Conservation (phyloP, 2,329 filamentous ascomycete genomes). For the Juglanconis sp. region DNA sequence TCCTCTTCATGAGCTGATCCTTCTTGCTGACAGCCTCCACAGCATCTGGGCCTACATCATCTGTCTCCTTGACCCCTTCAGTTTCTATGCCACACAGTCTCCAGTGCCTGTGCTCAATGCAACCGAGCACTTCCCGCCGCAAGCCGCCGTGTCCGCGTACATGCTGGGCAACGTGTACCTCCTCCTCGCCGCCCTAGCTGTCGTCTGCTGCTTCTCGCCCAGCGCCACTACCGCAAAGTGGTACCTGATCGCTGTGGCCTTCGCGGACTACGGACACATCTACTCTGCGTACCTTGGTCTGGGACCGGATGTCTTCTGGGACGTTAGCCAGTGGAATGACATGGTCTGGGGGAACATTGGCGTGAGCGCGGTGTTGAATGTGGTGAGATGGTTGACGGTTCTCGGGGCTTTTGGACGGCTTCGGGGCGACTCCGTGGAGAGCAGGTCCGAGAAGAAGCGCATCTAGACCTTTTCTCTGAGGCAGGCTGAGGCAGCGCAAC, state of each 20-base stretch:
- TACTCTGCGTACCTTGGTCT: constrained; percentile 29
- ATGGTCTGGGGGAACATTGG: constrained; percentile 27
- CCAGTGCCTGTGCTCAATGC: constrained; percentile 20
- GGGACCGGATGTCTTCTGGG: constrained; percentile 25
- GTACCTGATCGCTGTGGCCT: constrained; percentile 27
- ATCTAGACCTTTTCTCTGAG: neutral
- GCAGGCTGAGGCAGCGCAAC: no score
- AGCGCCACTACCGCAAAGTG: constrained; percentile 22
- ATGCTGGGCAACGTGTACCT: constrained; percentile 30
- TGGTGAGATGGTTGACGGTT: constrained; percentile 25
- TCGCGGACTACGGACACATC: constrained; percentile 34
- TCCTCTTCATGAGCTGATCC: neutral
- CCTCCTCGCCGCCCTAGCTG: constrained; percentile 28
- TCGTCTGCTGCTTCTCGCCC: constrained; percentile 29
- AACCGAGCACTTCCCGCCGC: constrained; percentile 17
- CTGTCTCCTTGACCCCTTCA: constrained; percentile 23
- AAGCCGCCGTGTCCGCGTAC: constrained; percentile 24
- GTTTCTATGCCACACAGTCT: constrained; percentile 27
- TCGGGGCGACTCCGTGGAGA: neutral
- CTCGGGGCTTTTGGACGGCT: constrained; percentile 25
- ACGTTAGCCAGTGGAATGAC: constrained; percentile 26
- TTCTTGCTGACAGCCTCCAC: neutral
- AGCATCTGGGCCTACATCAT: constrained; percentile 20
- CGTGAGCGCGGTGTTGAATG: constrained; percentile 27
- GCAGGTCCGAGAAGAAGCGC: neutral